Evolutionary conservation across 768 basidiomycete genomes (phyloP).

Genomic region (Agaricus bisporus): DNA sequence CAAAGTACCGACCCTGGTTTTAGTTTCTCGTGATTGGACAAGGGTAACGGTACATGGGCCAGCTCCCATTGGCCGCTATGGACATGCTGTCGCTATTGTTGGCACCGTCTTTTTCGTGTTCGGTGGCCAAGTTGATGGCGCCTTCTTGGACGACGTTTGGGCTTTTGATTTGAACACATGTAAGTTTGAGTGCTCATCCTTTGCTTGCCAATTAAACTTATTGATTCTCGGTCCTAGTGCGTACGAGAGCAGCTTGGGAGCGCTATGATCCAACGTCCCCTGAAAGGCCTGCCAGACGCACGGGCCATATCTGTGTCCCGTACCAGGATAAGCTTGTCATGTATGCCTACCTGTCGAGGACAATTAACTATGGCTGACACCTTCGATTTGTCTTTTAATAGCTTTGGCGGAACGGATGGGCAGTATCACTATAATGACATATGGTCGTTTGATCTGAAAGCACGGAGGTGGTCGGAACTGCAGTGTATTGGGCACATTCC

Average conservation of each 20-base stretch:
- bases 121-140: conserved; percentile 93
- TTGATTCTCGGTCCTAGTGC: conserved; percentile 45
- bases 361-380: conserved; percentile 8
- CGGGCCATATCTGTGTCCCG: conserved; percentile 88
- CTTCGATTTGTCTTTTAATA: conserved; percentile 22
- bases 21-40: conserved; percentile 95
- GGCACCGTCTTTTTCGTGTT: conserved; percentile 92
- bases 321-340: conserved; percentile 79
- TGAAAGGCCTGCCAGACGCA: conserved; percentile 73
- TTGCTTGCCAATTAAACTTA: background rate
- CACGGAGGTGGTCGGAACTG: conserved; percentile 83
- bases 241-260: conserved; percentile 83
- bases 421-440: conserved; percentile 99
- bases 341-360: conserved; percentile 38
- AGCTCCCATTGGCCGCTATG: conserved; percentile 85
- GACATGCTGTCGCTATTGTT: conserved; percentile 90
- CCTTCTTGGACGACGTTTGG: conserved; percentile 95
- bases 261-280: conserved; percentile 55
- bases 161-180: conserved; percentile 92
- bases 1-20: background rate
- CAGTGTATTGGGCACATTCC: conserved; percentile 97
- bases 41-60: conserved; percentile 71
- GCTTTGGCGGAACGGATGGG: conserved; percentile 98
- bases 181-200: conserved; percentile 33
- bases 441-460: conserved; percentile 85